Percentiles rank a stretch among this genome's conserved stretches.
Conservation (phyloP, 768 basidiomycete genomes). For the Obba rivulosa region DNA sequence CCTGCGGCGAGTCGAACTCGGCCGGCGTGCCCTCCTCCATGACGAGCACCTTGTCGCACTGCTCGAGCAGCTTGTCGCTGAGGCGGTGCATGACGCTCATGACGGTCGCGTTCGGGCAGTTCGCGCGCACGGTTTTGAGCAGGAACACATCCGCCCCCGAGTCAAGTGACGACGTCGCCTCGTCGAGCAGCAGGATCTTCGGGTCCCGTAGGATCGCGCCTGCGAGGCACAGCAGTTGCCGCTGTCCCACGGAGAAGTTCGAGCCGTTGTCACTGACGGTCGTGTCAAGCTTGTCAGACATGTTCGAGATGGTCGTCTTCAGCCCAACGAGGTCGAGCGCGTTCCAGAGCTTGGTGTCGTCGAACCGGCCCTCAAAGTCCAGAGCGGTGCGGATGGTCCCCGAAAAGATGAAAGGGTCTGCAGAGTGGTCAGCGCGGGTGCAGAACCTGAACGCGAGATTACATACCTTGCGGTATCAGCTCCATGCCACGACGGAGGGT, state of each 20-base stretch:
- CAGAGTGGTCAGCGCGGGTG: not conserved
- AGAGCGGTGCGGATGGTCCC: constrained; percentile 25
- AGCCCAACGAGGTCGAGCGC: constrained; percentile 17
- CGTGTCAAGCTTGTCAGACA: constrained; percentile 3
- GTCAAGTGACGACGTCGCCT: constrained; percentile 18
- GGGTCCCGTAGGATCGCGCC: constrained; percentile 27
- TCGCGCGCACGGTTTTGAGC: constrained; percentile 25
- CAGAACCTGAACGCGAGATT: not conserved
- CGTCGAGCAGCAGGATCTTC: constrained; percentile 25
- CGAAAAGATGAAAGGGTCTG: constrained; percentile 29
- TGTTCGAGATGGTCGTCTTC: not conserved
- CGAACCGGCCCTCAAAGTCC: constrained; percentile 21
- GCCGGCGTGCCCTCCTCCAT: constrained; percentile 18
- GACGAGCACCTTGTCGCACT: constrained; percentile 27
- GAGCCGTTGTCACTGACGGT: constrained; percentile 2
- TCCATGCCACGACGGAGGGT: constrained; percentile 25
- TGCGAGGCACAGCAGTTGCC: constrained; percentile 17
- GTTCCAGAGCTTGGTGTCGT: constrained; percentile 16
- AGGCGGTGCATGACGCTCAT: constrained; percentile 27
- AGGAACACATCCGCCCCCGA: constrained; percentile 2
- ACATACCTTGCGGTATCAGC: constrained; percentile 25
- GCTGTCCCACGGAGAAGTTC: constrained; percentile 6
- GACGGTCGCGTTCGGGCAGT: constrained; percentile 25
- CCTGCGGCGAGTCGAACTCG: constrained; percentile 21
- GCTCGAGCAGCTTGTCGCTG: constrained; percentile 22